phyloP scores from a whole-genome alignment of 2,329 filamentous ascomycete genomes.

The Alternaria dauci region DNA sequence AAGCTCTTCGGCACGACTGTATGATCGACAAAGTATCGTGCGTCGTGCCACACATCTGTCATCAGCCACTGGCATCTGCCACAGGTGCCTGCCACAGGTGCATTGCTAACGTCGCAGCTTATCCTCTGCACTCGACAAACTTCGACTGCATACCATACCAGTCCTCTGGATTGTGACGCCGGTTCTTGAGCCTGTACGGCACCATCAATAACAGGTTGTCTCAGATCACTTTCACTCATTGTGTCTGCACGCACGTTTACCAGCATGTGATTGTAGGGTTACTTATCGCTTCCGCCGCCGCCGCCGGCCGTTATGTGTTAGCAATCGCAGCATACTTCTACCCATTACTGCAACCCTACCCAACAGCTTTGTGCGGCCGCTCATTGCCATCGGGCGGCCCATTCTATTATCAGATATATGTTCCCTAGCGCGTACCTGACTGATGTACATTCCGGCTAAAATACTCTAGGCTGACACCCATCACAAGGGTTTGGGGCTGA shows the following conservation, averaged over 20 bases:
- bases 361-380: background rate
- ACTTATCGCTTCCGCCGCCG: background rate
- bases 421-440: background rate
- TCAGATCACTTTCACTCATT: background rate
- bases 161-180: background rate
- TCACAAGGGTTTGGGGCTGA: background rate
- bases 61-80: conserved; percentile 6
- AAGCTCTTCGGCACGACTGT: conserved; percentile 1
- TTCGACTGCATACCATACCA: background rate
- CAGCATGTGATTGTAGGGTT: background rate
- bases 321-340: background rate
- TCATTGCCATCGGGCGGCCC: background rate
- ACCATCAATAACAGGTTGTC: background rate
- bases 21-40: conserved; percentile 1
- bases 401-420: background rate
- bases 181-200: background rate
- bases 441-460: background rate
- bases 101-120: background rate
- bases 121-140: background rate
- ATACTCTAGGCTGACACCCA: background rate
- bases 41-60: conserved; percentile 14
- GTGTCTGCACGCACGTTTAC: background rate
- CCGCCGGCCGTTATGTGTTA: background rate
- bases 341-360: background rate
- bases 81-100: background rate